Conservation (phyloP, 2,329 filamentous ascomycete genomes). For the Fusarium anthophilum region DNA sequence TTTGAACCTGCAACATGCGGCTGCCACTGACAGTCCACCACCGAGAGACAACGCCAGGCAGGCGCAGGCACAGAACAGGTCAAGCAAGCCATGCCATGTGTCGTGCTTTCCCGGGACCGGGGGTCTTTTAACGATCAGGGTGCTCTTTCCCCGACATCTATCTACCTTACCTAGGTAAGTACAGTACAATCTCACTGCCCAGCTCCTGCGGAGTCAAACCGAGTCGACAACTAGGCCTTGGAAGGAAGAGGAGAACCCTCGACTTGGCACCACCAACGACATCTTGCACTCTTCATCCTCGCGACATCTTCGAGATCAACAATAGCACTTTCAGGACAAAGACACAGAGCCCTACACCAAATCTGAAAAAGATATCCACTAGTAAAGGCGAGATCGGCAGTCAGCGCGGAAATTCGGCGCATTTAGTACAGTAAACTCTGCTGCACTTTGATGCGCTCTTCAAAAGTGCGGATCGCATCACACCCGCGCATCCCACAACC, state of each 20-base stretch:
- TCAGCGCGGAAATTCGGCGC: slow-evolving; percentile 31
- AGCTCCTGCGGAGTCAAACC: slow-evolving; percentile 1
- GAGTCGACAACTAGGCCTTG: slow-evolving; percentile 11
- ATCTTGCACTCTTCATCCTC: slow-evolving; percentile 4
- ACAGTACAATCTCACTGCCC: background rate
- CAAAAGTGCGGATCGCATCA: slow-evolving; percentile 41
- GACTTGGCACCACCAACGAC: slow-evolving; percentile 17
- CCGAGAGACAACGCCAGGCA: background rate
- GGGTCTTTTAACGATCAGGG: slow-evolving; percentile 15
- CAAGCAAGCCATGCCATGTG: slow-evolving; percentile 35
- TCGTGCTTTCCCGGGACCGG: slow-evolving; percentile 20
- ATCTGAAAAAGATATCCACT: slow-evolving; percentile 9
- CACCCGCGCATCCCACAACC: slow-evolving; percentile 24
- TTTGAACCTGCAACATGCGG: slow-evolving; percentile 34
- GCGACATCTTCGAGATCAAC: background rate
- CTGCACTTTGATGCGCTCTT: slow-evolving; percentile 19
- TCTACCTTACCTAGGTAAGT: background rate
- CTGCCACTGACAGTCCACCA: slow-evolving; percentile 11
- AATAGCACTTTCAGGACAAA: background rate
- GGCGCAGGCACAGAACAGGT: slow-evolving; percentile 21
- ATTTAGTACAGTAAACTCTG: slow-evolving; percentile 13
- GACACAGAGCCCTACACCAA: slow-evolving; percentile 12
- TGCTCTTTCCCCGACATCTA: slow-evolving; percentile 25
- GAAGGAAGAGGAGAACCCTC: slow-evolving; percentile 18
- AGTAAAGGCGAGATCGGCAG: slow-evolving; percentile 29